These are phyloP conservation scores for Malbranchea zuffiana DNA, from an alignment of 2,329 filamentous ascomycete genomes.

Conservation along the genomic window DNA sequence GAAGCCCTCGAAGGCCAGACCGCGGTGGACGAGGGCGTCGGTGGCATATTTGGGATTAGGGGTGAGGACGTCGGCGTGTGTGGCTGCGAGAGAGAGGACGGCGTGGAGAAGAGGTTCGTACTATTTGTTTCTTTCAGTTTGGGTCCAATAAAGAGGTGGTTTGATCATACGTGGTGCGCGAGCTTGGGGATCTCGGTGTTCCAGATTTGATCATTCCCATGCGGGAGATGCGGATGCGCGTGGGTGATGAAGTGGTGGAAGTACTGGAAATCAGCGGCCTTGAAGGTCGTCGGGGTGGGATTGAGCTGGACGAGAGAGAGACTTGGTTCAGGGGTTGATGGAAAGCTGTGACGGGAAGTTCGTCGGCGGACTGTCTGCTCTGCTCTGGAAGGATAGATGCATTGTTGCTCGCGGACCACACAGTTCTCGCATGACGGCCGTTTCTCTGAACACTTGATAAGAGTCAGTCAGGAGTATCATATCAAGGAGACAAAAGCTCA, in stretches of 20 bases:
- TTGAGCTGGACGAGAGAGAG: not conserved
- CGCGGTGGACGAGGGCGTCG: constrained; percentile 53
- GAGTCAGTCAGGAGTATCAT: constrained; percentile 6
- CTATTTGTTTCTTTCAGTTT: constrained; percentile 14
- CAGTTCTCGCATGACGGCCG: constrained; percentile 28
- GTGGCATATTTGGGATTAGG: constrained; percentile 42
- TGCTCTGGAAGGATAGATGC: constrained; percentile 21
- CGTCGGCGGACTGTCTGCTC: not conserved
- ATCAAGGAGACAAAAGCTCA: constrained; percentile 17
- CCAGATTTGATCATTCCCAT: constrained; percentile 56
- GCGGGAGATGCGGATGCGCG: constrained; percentile 51
- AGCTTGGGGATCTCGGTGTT: constrained; percentile 55
- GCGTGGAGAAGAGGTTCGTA: constrained; percentile 59
- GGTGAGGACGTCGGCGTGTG: constrained; percentile 43
- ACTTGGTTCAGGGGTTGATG: not conserved
- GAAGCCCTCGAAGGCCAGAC: constrained; percentile 53
- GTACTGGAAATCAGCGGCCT: constrained; percentile 38
- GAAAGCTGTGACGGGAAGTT: not conserved
- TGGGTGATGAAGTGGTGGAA: constrained; percentile 43
- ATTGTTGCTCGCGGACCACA: constrained; percentile 21
- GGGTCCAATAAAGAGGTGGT: not conserved
- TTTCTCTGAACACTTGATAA: constrained; percentile 24
- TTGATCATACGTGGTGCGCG: constrained; percentile 54
- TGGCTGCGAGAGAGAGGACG: constrained; percentile 55
- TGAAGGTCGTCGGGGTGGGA: constrained; percentile 23